These are phyloP conservation scores for Corylus avellana DNA, from an alignment of 306 rosid genomes.

Conservation along the genomic window DNA sequence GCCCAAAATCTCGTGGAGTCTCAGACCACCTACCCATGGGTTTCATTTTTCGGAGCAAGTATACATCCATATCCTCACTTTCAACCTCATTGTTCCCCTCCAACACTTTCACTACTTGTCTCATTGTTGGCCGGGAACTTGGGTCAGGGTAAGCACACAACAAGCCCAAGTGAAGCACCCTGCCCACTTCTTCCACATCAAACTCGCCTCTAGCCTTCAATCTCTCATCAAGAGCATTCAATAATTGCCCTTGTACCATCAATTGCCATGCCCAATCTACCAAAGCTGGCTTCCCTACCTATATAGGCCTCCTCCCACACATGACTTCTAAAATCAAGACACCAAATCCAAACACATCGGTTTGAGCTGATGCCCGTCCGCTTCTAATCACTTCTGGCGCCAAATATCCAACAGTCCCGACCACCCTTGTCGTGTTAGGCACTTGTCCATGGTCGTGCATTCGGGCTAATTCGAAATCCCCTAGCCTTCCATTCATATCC, in stretches of 20 bases:
- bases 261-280: conserved; percentile 63
- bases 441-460: conserved; percentile 66
- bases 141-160: conserved; percentile 73
- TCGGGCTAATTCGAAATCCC: conserved; percentile 83
- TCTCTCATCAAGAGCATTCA: conserved; percentile 55
- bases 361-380: conserved; percentile 68
- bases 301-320: conserved; percentile 87
- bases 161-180: conserved; percentile 70
- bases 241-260: conserved; percentile 49
- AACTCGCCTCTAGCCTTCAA: conserved; percentile 44
- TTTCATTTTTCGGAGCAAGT: too few species aligned
- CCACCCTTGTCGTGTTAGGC: conserved; percentile 63
- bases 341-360: conserved; percentile 80
- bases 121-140: conserved; percentile 67
- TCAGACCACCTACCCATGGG: too few species aligned
- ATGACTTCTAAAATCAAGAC: conserved; percentile 72
- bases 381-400: conserved; percentile 70
- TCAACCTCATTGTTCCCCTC: conserved; percentile 11
- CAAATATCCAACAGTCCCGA: conserved; percentile 81
- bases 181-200: conserved; percentile 52
- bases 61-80: too few species aligned
- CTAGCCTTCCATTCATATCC: conserved; percentile 75
- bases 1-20: too few species aligned
- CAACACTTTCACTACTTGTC: conserved; percentile 66
- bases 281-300: conserved; percentile 62